A percentile compares a stretch with the other conserved stretches of the same genome.
Conservation (phyloP, 768 basidiomycete genomes). For the Psilocybe azurescens region DNA sequence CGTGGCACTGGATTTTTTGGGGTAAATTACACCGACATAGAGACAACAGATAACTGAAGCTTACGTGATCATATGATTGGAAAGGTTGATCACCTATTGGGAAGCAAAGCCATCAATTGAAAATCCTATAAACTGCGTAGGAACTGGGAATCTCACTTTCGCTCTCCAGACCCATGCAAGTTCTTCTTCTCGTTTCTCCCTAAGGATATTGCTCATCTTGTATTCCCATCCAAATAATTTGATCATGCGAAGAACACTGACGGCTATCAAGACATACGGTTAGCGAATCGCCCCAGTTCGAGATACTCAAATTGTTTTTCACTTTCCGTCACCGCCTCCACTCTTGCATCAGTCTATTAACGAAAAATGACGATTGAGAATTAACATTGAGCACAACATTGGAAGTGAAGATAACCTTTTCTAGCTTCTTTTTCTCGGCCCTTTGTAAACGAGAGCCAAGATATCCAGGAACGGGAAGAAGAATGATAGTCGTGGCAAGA, state of each 20-base stretch:
- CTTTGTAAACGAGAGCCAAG: constrained; percentile 49
- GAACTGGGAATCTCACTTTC: not conserved
- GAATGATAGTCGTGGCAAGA: constrained; percentile 52
- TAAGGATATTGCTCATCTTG: constrained; percentile 56
- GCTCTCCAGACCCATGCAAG: constrained; percentile 57
- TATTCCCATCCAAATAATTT: constrained; percentile 78
- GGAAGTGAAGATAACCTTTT: constrained; percentile 25
- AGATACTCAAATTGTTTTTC: not conserved
- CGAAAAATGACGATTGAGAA: not conserved
- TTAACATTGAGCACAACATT: not conserved
- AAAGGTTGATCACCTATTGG: not conserved
- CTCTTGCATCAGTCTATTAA: constrained; percentile 53
- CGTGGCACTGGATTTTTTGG: constrained; percentile 43
- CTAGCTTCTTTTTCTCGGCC: constrained; percentile 52
- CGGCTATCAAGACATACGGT: constrained; percentile 35
- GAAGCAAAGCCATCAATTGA: no score
- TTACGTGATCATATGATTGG: constrained; percentile 1
- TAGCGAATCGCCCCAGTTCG: not conserved
- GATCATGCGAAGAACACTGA: constrained; percentile 70
- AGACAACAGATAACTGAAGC: not conserved
- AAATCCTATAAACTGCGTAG: no score
- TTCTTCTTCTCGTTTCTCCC: constrained; percentile 67
- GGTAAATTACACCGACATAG: no score
- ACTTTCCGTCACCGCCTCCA: constrained; percentile 69
- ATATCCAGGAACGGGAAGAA: constrained; percentile 65